These are phyloP conservation scores for Sisymbrium altissimum DNA, from an alignment of 345 rosid species.

Conservation along the genomic window DNA sequence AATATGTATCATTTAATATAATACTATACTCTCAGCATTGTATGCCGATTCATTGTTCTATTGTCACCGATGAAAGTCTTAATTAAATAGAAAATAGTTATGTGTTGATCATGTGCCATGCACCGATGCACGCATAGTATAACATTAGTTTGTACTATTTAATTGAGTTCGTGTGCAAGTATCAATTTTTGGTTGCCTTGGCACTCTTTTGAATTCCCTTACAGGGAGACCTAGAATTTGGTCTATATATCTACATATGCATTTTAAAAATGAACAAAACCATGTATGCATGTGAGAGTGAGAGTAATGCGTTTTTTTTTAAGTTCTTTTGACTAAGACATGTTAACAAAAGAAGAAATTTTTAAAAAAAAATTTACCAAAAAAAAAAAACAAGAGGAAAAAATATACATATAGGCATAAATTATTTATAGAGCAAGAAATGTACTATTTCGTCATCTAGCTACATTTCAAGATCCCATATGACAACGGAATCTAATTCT, in stretches of 20 bases:
- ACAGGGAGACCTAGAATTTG: neutral
- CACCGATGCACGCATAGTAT: too few species aligned
- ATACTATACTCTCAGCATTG: too few species aligned
- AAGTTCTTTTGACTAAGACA: neutral
- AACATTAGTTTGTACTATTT: neutral
- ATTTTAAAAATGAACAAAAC: neutral
- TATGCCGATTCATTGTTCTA: too few species aligned
- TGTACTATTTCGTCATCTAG: neutral
- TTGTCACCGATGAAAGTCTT: too few species aligned
- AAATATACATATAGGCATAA: neutral
- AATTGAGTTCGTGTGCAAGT: neutral
- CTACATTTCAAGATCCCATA: neutral
- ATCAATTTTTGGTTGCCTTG: neutral
- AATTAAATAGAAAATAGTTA: too few species aligned
- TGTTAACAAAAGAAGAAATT: neutral
- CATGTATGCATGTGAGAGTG: neutral
- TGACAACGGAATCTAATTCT: neutral
- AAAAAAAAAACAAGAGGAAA: too few species aligned
- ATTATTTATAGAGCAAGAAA: neutral
- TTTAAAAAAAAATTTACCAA: too few species aligned
- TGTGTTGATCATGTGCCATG: too few species aligned
- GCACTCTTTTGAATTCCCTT: neutral
- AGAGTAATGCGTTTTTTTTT: neutral
- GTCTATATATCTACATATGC: neutral
- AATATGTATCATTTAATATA: too few species aligned